Evolutionary conservation across 2,329 filamentous ascomycete genomes (phyloP).

Genomic region (Cryphonectria naterciae): DNA sequence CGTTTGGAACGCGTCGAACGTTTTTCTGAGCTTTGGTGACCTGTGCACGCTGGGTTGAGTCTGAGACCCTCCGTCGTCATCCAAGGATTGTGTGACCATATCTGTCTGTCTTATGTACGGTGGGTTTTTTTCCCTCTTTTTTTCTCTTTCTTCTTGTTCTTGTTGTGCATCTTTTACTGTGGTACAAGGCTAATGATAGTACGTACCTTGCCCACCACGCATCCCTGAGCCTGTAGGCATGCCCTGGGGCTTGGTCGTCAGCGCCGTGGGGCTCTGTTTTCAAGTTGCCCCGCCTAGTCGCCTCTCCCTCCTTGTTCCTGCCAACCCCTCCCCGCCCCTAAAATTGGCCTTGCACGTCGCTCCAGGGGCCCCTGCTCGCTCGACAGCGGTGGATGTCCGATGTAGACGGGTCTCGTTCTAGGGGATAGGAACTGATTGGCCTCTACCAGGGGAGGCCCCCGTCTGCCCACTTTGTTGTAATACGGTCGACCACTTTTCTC

Average conservation of each 20-base stretch:
- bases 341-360: background rate
- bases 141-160: background rate
- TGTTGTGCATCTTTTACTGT: background rate
- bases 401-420: constrained; percentile 13
- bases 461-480: constrained; percentile 14
- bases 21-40: background rate
- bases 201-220: background rate
- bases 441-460: constrained; percentile 15
- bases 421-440: constrained; percentile 22
- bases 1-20: background rate
- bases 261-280: constrained; percentile 9
- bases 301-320: constrained; percentile 4
- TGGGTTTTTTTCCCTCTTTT: background rate
- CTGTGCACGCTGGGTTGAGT: background rate
- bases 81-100: background rate
- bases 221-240: background rate
- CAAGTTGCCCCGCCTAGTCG: background rate
- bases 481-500: constrained; percentile 19
- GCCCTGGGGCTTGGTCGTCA: background rate
- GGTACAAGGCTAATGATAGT: background rate
- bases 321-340: background rate
- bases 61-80: background rate
- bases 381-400: constrained; percentile 16
- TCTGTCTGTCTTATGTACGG: background rate
- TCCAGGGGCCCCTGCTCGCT: background rate